phyloP scores from a whole-genome alignment of 768 basidiomycete genomes.

The Rhodotorula babjevae region DNA sequence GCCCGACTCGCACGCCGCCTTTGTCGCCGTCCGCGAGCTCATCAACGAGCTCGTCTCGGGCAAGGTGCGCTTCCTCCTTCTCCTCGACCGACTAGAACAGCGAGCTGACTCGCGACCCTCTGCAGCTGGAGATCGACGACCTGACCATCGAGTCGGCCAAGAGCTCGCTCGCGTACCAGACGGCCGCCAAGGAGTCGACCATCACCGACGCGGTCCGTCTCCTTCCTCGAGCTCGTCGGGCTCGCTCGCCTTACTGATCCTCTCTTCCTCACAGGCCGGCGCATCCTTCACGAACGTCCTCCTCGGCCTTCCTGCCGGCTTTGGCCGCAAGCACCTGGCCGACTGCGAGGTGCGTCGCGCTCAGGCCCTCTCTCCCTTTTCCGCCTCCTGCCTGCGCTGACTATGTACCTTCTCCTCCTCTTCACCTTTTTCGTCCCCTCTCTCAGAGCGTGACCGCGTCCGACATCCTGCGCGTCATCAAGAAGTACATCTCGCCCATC shows the following conservation, averaged over 20 bases:
- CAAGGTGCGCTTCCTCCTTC: conserved; percentile 55
- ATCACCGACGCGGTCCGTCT: conserved; percentile 73
- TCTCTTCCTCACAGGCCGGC: conserved; percentile 55
- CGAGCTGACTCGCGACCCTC: no score
- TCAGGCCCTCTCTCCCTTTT: no score
- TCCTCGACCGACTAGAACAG: conserved; percentile 19
- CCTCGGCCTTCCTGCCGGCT: conserved; percentile 70
- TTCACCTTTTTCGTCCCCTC: not conserved
- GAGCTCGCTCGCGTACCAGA: conserved; percentile 79
- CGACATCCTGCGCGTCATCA: conserved; percentile 65
- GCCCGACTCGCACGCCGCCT: conserved; percentile 58
- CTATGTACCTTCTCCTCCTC: no score
- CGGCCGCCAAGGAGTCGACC: conserved; percentile 75
- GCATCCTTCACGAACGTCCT: conserved; percentile 82
- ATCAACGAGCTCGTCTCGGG: conserved; percentile 75
- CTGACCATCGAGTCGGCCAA: conserved; percentile 84
- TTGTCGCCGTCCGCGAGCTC: conserved; percentile 70
- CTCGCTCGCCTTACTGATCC: not conserved
- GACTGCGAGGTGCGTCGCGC: conserved; percentile 55
- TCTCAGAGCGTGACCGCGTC: conserved; percentile 66
- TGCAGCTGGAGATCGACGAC: conserved; percentile 70
- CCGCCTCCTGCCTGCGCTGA: no score
- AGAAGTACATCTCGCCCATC: conserved; percentile 73
- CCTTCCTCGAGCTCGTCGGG: not conserved
- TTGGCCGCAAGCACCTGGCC: conserved; percentile 70